These are phyloP conservation scores for Holtermannia corniformis DNA, from an alignment of 768 basidiomycete species.

Conservation along the genomic window DNA sequence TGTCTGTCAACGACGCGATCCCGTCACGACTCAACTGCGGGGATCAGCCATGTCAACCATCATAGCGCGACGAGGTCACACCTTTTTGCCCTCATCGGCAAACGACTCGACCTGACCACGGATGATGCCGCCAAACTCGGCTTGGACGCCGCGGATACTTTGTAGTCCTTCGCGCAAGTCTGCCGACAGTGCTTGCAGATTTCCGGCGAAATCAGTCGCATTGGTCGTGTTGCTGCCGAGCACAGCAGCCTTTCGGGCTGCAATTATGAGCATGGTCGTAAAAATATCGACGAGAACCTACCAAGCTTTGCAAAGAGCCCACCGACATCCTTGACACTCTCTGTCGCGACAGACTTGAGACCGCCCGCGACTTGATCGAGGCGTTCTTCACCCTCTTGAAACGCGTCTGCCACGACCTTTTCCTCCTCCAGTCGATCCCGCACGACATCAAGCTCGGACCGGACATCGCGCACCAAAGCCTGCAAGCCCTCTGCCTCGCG, in stretches of 20 bases:
- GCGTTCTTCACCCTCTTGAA: constrained; percentile 60
- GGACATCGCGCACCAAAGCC: constrained; percentile 50
- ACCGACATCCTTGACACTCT: constrained; percentile 60
- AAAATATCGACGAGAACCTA: constrained; percentile 40
- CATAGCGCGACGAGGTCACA: constrained; percentile 10
- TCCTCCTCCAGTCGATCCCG: constrained; percentile 67
- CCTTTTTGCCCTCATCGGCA: constrained; percentile 52
- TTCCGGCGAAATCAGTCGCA: constrained; percentile 55
- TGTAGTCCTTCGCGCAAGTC: constrained; percentile 53
- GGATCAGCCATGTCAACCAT: neutral
- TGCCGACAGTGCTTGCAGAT: constrained; percentile 51
- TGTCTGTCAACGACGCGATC: neutral
- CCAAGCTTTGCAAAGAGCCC: constrained; percentile 76
- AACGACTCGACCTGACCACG: constrained; percentile 53
- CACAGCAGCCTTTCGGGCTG: constrained; percentile 64
- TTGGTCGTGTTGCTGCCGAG: constrained; percentile 58
- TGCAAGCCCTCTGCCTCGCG: constrained; percentile 44
- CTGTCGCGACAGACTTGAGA: constrained; percentile 56
- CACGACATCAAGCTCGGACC: constrained; percentile 53
- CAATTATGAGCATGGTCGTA: neutral
- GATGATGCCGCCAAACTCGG: constrained; percentile 51
- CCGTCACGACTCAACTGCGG: neutral
- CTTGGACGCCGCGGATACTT: constrained; percentile 53
- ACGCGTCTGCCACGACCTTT: constrained; percentile 62
- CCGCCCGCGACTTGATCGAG: constrained; percentile 64